Percentiles rank a stretch among this genome's conserved stretches.
Evolutionary conservation across 225 moss, liverwort and hornwort species (phyloP).

Genomic region (Asterella californica): DNA sequence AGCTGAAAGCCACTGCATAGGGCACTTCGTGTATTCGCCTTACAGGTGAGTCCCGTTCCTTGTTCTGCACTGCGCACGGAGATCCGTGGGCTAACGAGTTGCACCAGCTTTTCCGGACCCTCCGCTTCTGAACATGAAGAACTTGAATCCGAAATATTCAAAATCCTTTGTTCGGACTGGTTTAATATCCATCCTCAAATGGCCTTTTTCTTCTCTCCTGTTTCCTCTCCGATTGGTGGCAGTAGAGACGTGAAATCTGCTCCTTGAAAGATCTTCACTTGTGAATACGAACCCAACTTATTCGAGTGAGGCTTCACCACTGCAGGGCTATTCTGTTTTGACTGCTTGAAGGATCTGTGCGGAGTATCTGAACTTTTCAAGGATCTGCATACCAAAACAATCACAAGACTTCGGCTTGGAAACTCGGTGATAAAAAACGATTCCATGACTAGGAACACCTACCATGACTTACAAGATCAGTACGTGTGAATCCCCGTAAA

Average conservation of each 20-base stretch:
- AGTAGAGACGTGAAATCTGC: conserved; percentile 22
- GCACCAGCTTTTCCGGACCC: neutral
- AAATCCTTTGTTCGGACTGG: neutral
- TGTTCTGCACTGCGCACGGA: neutral
- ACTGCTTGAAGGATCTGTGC: conserved; percentile 40
- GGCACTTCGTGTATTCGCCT: neutral
- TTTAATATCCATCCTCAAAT: conserved; percentile 12
- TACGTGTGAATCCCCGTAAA: too few species aligned
- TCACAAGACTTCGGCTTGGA: neutral
- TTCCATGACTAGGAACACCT: too few species aligned
- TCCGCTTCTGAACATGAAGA: neutral
- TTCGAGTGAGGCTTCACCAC: conserved; percentile 30
- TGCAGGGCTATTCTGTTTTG: conserved; percentile 36
- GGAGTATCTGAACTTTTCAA: conserved; percentile 40
- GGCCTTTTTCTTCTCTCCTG: conserved; percentile 25
- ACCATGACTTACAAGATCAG: too few species aligned
- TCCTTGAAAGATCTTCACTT: conserved; percentile 21
- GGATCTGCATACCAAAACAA: conserved; percentile 28
- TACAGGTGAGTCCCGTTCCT: neutral
- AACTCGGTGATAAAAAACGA: neutral
- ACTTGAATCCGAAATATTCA: neutral
- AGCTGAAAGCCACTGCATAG: neutral
- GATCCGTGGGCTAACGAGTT: neutral
- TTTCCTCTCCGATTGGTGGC: conserved; percentile 36
- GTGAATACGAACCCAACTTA: conserved; percentile 17